phyloP scores from a whole-genome alignment of 2,329 filamentous ascomycete species.

The Verticillium zaregamsianum region DNA sequence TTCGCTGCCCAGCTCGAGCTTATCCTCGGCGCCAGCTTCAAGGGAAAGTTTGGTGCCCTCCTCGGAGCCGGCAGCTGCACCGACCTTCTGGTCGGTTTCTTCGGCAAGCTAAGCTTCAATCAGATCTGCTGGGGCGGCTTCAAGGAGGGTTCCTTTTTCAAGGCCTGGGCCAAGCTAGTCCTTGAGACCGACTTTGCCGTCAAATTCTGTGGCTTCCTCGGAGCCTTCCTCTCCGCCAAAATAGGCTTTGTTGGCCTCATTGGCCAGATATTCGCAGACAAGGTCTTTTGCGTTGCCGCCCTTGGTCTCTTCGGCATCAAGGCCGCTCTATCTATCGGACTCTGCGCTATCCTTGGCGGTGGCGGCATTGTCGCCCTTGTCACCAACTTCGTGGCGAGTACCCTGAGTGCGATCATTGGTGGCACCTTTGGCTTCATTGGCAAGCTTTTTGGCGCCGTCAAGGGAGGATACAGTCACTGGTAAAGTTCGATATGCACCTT shows the following conservation, averaged over 20 bases:
- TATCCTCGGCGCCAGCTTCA: not conserved
- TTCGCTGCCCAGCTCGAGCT: not conserved
- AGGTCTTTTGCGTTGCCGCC: not conserved
- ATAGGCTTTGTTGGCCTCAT: not conserved
- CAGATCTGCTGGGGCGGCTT: not conserved
- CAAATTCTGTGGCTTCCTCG: constrained; percentile 1
- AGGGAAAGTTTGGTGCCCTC: not conserved
- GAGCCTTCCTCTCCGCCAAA: not conserved
- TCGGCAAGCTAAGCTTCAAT: not conserved
- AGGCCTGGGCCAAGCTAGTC: not conserved
- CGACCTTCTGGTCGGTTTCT: not conserved
- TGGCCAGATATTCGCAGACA: not conserved
- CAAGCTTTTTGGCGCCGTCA: not conserved
- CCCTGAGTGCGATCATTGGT: not conserved
- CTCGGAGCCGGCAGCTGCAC: not conserved
- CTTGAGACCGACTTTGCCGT: not conserved
- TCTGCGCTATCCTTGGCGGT: not conserved
- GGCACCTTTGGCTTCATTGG: not conserved
- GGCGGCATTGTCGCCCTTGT: not conserved
- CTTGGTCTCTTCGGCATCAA: constrained; percentile 1
- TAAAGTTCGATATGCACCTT: not conserved
- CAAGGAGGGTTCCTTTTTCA: not conserved
- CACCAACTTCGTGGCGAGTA: not conserved
- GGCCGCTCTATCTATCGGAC: not conserved
- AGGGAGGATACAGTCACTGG: not conserved